phyloP scores from a whole-genome alignment of 2,329 filamentous ascomycete species.

The Boeremia exigua region DNA sequence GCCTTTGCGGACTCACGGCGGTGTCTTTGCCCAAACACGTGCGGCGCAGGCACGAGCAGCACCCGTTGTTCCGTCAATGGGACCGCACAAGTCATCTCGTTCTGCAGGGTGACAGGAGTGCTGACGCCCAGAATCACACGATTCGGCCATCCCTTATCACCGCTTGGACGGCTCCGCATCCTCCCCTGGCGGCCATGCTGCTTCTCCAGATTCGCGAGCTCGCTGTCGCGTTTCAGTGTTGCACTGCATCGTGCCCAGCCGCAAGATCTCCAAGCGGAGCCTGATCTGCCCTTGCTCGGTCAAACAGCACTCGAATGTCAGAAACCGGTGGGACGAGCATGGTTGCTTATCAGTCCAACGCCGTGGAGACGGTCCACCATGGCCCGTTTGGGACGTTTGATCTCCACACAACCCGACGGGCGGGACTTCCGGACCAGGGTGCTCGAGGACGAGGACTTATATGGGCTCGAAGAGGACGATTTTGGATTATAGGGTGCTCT shows the following conservation, averaged over 20 bases:
- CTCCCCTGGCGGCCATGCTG: constrained; percentile 17
- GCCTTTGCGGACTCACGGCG: not conserved
- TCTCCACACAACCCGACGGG: constrained; percentile 32
- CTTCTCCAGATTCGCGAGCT: not conserved
- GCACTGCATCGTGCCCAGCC: constrained; percentile 8
- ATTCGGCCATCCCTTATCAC: constrained; percentile 34
- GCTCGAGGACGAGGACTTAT: constrained; percentile 37
- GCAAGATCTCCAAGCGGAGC: constrained; percentile 31
- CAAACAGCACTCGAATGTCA: constrained; percentile 17
- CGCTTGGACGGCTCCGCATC: constrained; percentile 19
- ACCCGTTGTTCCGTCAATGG: constrained; percentile 7
- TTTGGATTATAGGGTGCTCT: constrained; percentile 14
- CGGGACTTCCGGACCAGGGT: constrained; percentile 37
- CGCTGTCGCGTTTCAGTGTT: not conserved
- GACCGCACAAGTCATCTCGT: constrained; percentile 19
- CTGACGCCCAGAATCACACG: constrained; percentile 35
- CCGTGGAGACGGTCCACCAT: constrained; percentile 30
- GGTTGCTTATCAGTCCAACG: constrained; percentile 43
- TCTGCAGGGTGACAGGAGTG: constrained; percentile 24
- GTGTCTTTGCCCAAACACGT: not conserved
- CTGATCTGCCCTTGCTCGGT: constrained; percentile 28
- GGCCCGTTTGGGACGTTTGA: constrained; percentile 26
- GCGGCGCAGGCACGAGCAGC: constrained; percentile 9
- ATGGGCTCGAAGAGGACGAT: constrained; percentile 5
- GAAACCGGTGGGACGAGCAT: constrained; percentile 24